Evolutionary conservation across 768 basidiomycete species (phyloP).

Genomic region (Russula emetica): DNA sequence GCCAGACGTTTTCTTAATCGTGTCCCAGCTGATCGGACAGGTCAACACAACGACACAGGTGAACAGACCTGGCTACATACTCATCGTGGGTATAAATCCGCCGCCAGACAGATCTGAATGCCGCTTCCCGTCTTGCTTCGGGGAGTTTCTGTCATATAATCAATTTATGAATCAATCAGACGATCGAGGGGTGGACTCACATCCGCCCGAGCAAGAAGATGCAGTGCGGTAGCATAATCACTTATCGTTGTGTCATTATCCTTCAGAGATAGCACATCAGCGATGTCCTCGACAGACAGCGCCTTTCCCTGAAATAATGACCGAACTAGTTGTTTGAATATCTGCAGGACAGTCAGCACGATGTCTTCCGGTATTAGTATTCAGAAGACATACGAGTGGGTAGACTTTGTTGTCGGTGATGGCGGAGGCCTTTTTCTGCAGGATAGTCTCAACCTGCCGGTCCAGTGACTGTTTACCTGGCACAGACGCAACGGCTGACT

Average conservation of each 20-base stretch:
- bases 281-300: conserved; percentile 70
- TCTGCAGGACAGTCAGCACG: conserved; percentile 36
- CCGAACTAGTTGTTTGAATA: conserved; percentile 66
- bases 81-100: conserved; percentile 85
- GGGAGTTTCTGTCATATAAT: conserved; percentile 53
- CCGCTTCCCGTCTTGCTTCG: conserved; percentile 59
- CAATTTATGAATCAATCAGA: not conserved
- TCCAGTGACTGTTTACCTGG: conserved; percentile 65
- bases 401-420: conserved; percentile 48
- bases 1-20: conserved; percentile 67
- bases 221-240: conserved; percentile 66
- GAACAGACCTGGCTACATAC: conserved; percentile 39
- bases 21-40: conserved; percentile 60
- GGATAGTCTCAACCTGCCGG: conserved; percentile 59
- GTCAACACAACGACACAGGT: not conserved
- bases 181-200: conserved; percentile 35
- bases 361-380: conserved; percentile 17
- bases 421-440: conserved; percentile 49
- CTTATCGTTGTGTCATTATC: conserved; percentile 59
- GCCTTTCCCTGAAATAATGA: conserved; percentile 70
- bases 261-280: conserved; percentile 82
- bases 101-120: conserved; percentile 79
- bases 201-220: conserved; percentile 54
- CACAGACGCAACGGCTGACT: conserved; percentile 41
- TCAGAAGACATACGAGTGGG: conserved; percentile 39